Evolutionary conservation across 129 eudicot genomes (phyloP).

Genomic region (Cynara cardunculus): DNA sequence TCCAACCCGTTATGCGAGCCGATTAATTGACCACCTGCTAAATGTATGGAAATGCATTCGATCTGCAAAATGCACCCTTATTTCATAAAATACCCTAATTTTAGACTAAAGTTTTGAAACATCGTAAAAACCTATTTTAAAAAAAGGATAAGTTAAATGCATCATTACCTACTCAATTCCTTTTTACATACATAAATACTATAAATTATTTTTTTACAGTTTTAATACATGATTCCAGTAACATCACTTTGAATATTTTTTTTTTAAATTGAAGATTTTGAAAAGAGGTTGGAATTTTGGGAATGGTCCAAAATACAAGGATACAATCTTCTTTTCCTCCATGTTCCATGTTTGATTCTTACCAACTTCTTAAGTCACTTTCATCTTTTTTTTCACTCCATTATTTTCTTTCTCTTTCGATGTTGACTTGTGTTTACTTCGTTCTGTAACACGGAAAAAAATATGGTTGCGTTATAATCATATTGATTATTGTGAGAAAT

Average conservation of each 20-base stretch:
- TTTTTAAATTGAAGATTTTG: too few relatives aligned
- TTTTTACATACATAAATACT: too few relatives aligned
- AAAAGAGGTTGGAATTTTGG: slow-evolving; percentile 14
- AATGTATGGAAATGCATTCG: too few relatives aligned
- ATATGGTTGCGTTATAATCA: not conserved
- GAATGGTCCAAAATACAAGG: slow-evolving; percentile 30
- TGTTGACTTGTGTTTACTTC: not conserved
- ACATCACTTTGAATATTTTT: too few relatives aligned
- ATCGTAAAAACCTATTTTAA: not conserved
- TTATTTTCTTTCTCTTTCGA: slow-evolving; percentile 3
- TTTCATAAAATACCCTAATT: not conserved
- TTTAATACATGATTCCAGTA: too few relatives aligned
- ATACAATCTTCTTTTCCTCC: slow-evolving; percentile 18
- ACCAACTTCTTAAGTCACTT: slow-evolving; percentile 16
- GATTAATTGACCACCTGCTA: too few relatives aligned
- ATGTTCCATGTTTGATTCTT: slow-evolving; percentile 31
- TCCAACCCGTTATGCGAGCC: too few relatives aligned
- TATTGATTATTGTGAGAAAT: not conserved
- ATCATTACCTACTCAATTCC: too few relatives aligned
- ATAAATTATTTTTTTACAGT: too few relatives aligned
- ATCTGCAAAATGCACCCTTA: too few relatives aligned
- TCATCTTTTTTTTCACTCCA: slow-evolving; percentile 17
- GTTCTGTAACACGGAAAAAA: not conserved
- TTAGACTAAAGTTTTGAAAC: not conserved
- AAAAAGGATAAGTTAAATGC: too few relatives aligned